phyloP scores from a whole-genome alignment of 768 basidiomycete genomes.

The Neoboletus subvelutipes region DNA sequence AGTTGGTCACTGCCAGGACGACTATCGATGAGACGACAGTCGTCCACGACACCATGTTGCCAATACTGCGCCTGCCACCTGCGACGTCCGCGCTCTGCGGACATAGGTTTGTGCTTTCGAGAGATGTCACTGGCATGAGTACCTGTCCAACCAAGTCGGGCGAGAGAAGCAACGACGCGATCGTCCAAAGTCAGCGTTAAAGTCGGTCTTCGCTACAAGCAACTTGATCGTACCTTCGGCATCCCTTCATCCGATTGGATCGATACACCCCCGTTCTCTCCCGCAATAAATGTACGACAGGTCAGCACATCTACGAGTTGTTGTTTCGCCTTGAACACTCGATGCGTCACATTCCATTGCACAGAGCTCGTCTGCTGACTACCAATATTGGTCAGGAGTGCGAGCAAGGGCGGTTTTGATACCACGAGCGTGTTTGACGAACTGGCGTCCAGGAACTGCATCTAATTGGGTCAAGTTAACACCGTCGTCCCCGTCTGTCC shows the following conservation, averaged over 20 bases:
- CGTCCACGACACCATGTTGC: conserved; percentile 8
- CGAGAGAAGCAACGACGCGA: background rate
- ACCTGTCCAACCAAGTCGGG: conserved; percentile 25
- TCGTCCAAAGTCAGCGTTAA: background rate
- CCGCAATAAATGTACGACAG: conserved; percentile 41
- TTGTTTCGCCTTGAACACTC: conserved; percentile 41
- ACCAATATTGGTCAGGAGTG: conserved; percentile 57
- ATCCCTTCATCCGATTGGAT: conserved; percentile 42
- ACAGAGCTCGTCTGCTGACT: conserved; percentile 31
- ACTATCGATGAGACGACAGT: background rate
- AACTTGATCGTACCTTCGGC: conserved; percentile 39
- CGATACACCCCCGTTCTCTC: conserved; percentile 41
- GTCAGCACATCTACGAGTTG: conserved; percentile 53
- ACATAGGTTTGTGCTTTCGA: conserved; percentile 24
- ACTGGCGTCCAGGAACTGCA: conserved; percentile 43
- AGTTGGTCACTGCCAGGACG: conserved; percentile 2
- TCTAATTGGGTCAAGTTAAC: conserved; percentile 30
- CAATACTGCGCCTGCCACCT: background rate
- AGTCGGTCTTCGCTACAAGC: background rate
- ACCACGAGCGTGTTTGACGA: conserved; percentile 43
- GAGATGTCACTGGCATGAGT: conserved; percentile 33
- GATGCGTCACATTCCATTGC: conserved; percentile 44
- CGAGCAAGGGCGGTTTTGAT: conserved; percentile 55
- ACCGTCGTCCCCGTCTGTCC: background rate
- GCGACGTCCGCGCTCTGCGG: conserved; percentile 12